A percentile compares a stretch with the other conserved stretches of the same genome.
Conservation (phyloP, 2,329 filamentous ascomycete species). For the Ophiostoma ulmi region DNA sequence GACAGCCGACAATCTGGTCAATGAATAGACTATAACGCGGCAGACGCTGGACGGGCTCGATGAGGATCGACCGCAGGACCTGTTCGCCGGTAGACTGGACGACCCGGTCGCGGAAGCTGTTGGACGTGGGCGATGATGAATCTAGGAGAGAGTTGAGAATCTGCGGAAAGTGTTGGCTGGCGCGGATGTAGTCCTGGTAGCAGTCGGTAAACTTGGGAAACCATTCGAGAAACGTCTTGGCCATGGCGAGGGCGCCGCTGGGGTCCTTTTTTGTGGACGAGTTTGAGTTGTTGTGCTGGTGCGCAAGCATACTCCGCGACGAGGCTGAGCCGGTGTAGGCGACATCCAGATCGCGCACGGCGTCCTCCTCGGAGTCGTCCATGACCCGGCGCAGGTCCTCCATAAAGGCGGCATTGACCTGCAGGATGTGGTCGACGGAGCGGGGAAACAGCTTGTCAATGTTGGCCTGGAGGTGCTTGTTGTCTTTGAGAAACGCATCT, state of each 20-base stretch:
- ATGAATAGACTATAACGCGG: conserved; percentile 95
- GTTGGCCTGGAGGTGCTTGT: conserved; percentile 66
- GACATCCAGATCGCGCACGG: conserved; percentile 66
- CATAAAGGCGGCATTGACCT: conserved; percentile 76
- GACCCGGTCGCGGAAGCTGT: conserved; percentile 70
- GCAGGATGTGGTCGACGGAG: conserved; percentile 72
- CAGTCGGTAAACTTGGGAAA: conserved; percentile 87
- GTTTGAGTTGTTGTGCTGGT: conserved; percentile 34
- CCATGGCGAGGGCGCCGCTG: conserved; percentile 71
- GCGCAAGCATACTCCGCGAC: conserved; percentile 21
- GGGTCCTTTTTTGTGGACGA: conserved; percentile 58
- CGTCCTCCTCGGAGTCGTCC: conserved; percentile 77
- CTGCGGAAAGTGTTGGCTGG: conserved; percentile 80
- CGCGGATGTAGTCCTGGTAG: conserved; percentile 88
- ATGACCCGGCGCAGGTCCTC: conserved; percentile 69
- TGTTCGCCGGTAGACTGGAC: conserved; percentile 84
- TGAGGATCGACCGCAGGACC: conserved; percentile 80
- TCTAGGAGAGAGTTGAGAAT: conserved; percentile 75
- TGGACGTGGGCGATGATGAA: background rate
- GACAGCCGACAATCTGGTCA: conserved; percentile 83
- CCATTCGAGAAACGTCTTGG: conserved; percentile 79
- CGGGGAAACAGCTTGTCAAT: conserved; percentile 74
- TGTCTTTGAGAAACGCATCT: conserved; percentile 60
- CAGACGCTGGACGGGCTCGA: conserved; percentile 91
- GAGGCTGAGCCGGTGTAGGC: conserved; percentile 35